Percentiles rank a stretch among this genome's conserved stretches.
Evolutionary conservation across 139 green algal genomes (phyloP).

Genomic region (Ettlia oleoabundans): DNA sequence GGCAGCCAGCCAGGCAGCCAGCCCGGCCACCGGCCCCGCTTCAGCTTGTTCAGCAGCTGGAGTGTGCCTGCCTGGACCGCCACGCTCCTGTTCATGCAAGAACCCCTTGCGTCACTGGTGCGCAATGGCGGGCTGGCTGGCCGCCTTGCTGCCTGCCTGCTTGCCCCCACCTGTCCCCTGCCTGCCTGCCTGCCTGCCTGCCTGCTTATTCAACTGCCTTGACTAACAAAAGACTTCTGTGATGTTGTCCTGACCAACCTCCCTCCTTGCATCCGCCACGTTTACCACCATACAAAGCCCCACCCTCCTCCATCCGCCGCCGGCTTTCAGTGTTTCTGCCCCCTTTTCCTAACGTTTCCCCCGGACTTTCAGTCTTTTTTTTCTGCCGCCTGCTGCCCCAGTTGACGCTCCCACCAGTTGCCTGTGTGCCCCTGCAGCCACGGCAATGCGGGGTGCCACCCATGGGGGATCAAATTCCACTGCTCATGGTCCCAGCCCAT

Average conservation of each 20-base stretch:
- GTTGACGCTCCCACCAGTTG: neutral
- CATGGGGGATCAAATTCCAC: too few relatives aligned
- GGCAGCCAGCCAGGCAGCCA: neutral
- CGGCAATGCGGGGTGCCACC: neutral
- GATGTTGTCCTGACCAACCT: too few relatives aligned
- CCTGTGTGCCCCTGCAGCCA: neutral
- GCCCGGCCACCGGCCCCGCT: neutral
- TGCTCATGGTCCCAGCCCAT: neutral
- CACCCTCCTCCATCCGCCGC: too few relatives aligned
- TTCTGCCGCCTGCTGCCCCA: neutral
- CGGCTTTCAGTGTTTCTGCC: too few relatives aligned
- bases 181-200: neutral
- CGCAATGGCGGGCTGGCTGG: neutral
- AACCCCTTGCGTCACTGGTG: slow-evolving; percentile 77
- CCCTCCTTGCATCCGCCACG: too few relatives aligned
- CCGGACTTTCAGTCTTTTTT: too few relatives aligned
- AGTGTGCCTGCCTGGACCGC: slow-evolving; percentile 73
- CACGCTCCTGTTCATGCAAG: slow-evolving; percentile 79
- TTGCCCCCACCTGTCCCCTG: too few relatives aligned
- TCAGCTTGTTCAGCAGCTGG: slow-evolving; percentile 21
- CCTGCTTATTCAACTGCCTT: neutral
- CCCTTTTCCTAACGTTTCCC: too few relatives aligned
- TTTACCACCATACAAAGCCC: too few relatives aligned
- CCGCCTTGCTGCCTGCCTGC: neutral
- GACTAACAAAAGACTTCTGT: too few relatives aligned